Evolutionary conservation across 495 filamentous ascomycete species (phyloP).

Genomic region (Parmelia sp.): DNA sequence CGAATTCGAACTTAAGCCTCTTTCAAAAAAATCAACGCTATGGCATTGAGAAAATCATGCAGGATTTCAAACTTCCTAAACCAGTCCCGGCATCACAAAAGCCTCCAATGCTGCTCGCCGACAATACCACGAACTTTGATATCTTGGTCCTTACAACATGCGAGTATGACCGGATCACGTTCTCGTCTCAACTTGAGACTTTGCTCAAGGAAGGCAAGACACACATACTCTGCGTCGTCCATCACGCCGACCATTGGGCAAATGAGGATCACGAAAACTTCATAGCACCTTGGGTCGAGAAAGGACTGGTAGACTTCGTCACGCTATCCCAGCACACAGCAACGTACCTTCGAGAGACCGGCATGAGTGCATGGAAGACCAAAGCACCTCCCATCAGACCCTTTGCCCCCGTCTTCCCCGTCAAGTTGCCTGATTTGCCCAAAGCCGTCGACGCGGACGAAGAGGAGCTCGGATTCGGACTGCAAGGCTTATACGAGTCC

Average conservation of each 20-base stretch:
- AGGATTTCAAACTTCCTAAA: constrained; percentile 19
- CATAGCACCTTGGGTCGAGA: constrained; percentile 21
- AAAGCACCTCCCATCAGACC: constrained; percentile 4
- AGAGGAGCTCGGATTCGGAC: constrained; percentile 23
- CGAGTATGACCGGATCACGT: constrained; percentile 22
- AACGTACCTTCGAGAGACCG: constrained; percentile 19
- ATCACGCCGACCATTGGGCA: constrained; percentile 28
- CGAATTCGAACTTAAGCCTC: constrained; percentile 18
- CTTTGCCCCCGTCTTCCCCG: constrained; percentile 21
- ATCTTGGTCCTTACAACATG: constrained; percentile 28
- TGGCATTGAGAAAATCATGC: constrained; percentile 26
- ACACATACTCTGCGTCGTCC: constrained; percentile 27
- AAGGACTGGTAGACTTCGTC: constrained; percentile 24
- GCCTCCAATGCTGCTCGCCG: constrained; percentile 13
- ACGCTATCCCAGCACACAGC: constrained; percentile 25
- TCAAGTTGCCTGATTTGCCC: constrained; percentile 19
- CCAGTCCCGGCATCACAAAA: constrained; percentile 10
- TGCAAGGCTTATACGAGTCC: constrained; percentile 27
- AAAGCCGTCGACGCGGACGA: constrained; percentile 1
- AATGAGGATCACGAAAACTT: constrained; percentile 12
- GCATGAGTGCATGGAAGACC: constrained; percentile 20
- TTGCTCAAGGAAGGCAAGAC: constrained; percentile 25
- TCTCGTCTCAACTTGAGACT: constrained; percentile 9
- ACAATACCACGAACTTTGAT: constrained; percentile 9
- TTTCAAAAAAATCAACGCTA: constrained; percentile 26